Conservation (phyloP, 2,329 filamentous ascomycete genomes). For the Leptographium galeiforme region DNA sequence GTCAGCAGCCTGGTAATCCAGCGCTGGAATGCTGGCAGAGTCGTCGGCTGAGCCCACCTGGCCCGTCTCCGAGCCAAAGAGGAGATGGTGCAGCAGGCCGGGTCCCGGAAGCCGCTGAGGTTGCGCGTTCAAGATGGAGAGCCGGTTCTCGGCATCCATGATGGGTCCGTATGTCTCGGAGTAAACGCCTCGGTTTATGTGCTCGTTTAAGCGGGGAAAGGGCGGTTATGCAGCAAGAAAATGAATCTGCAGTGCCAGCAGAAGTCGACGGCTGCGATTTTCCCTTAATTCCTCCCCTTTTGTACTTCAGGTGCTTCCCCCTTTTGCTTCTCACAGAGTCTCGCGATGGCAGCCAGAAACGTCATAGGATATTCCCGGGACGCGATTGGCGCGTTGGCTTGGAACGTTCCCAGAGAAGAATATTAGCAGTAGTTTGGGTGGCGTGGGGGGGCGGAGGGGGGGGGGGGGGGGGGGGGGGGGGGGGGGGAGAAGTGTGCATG, state of each 20-base stretch:
- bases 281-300: too few species aligned
- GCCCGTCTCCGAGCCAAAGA: constrained; percentile 25
- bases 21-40: constrained; percentile 26
- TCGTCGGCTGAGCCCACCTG: constrained; percentile 7
- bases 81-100: constrained; percentile 41
- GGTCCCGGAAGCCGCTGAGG: constrained; percentile 29
- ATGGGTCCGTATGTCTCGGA: neutral
- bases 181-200: neutral
- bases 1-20: constrained; percentile 47
- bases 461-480: neutral
- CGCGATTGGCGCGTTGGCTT: neutral
- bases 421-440: neutral
- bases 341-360: too few species aligned
- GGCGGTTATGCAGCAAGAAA: too few species aligned
- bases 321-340: too few species aligned
- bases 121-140: constrained; percentile 34
- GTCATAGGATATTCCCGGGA: neutral
- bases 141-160: neutral
- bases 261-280: neutral
- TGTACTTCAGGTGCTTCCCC: too few species aligned
- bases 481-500: neutral
- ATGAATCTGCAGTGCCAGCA: neutral
- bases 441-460: neutral
- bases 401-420: neutral
- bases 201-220: too few species aligned